Base-by-base conservation (phyloP, 176 grass and related monocot species). In the Zea luxurians region DNA sequence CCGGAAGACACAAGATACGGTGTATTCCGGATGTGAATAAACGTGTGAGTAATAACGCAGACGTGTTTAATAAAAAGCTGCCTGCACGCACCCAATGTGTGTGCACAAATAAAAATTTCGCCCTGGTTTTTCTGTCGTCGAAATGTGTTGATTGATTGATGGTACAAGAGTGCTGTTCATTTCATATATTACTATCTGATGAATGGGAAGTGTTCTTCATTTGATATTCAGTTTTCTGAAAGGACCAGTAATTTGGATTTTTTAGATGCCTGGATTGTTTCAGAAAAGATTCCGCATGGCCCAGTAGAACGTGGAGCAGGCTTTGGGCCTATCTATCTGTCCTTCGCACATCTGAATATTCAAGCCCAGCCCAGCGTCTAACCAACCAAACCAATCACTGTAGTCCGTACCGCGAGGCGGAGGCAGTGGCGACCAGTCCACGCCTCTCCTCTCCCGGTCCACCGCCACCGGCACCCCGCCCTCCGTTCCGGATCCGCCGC, bases 1-100 rank as follows among this genome's bases (percentile, higher is more conserved):
- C 92, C 74, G 0, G 91, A 92, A 78, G 87, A 92, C 4, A 98
- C 96, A 17, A 85, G 92, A 27, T 98, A 92, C 38, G 96, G 96
- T 47, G 95, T 98, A 47, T 98, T 98, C 55, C 83, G 96, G 64
- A 98, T 98, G 96, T 89, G 76, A 66, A 84, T 2, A 57, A 7
- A 7, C 27, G 61, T 13, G 43, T 3, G 2, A 58, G 17, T 45
- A 44, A 44, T 44, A 59, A 15, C 7, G 9, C 52, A 52, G 10
- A 15, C 6, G 0, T 74, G 75, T 63, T 53, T n/a, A 83, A 15
- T 67, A 49, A 52, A n/a, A 74, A 72, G 27, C 11, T 0, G 41
- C 63, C 17, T n/a, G 9, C 5, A 42, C 42, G 42, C 60, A 20
- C 48, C 1, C 21, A 71, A 40, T 81, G 41, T 62, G 35, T 76